Base-by-base conservation (phyloP, 2,329 filamentous ascomycete species). In the Nemania sp. region DNA sequence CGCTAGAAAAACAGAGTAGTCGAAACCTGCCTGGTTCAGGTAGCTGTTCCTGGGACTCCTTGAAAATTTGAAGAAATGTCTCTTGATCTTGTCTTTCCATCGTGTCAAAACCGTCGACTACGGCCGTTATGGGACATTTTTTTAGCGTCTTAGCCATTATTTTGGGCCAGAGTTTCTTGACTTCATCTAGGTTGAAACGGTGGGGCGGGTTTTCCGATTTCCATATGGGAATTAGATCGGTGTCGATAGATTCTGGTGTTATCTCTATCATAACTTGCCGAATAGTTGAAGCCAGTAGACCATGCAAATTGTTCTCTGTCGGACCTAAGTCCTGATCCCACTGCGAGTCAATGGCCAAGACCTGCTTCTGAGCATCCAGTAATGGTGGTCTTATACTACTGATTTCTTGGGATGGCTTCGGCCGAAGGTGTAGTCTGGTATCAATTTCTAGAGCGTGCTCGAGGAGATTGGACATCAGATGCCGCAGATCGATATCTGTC, bases 41-140 rank as follows among this genome's bases (percentile, higher is more conserved):
- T n/a, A 18, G 18, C 13, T 3, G 1, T 15, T 7, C 34, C 21
- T 15, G 10, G 34, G 20, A 49, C 11, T 25, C 15, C 17, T 34
- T n/a, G 6, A 56, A 35, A 9, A n/a, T 56, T 6, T 42, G 11
- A 11, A 56, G 45, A 40, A 49, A 56, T 10, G 18, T 12, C 25
- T 49, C 13, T n/a, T 56, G 53, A 32, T 11, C 17, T 42, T 49
- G 15, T 5, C 45, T 49, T 40, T 49, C n/a, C 53, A 56, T 42
- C 20, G 49, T 49, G 37, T 56, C 53, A 25, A 56, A 56, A 20
- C 53, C 53, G 15, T 56, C 53, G 13, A 56, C 21, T 15, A 56
- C 35, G 21, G 12, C 34, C n/a, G 32, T 32, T 32, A 56, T 42
- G 13, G 34, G 34, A 11, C 17, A 7, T 12, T 42, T 29, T 42